Conservation (phyloP, 2,329 filamentous ascomycete genomes). For the Neonectria neomacrospora region DNA sequence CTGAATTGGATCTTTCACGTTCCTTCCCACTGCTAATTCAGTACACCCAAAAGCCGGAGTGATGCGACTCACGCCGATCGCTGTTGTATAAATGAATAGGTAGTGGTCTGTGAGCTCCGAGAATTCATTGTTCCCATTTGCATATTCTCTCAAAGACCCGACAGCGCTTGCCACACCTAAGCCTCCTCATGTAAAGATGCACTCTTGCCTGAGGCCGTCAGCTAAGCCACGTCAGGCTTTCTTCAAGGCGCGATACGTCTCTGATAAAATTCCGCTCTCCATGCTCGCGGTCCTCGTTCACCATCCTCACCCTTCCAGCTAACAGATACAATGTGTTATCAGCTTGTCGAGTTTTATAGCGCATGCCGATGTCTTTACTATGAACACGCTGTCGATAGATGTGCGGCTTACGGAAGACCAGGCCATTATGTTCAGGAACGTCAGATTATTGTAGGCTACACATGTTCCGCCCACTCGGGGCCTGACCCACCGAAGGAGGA, state of each 20-base stretch:
- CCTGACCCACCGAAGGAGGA: neutral
- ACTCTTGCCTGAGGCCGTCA: neutral
- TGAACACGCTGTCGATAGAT: constrained; percentile 84
- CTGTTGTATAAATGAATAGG: too few species aligned
- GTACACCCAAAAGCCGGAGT: too few species aligned
- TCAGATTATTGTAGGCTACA: constrained; percentile 82
- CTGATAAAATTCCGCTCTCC: neutral
- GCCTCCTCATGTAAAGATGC: neutral
- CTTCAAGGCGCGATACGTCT: too few species aligned
- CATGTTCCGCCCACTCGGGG: constrained; percentile 60
- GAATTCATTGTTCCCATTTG: neutral
- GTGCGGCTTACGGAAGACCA: constrained; percentile 75
- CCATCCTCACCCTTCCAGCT: neutral
- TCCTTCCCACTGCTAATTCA: too few species aligned
- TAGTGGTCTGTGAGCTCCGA: too few species aligned
- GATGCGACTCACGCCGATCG: too few species aligned
- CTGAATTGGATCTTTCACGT: too few species aligned
- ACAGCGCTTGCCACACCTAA: neutral
- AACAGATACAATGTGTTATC: neutral
- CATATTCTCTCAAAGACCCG: too few species aligned
- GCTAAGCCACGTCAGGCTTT: neutral
- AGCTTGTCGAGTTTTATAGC: constrained; percentile 73
- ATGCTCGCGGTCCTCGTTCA: neutral
- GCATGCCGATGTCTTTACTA: constrained; percentile 89
- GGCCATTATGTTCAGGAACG: constrained; percentile 77